A percentile compares a stretch with the other conserved stretches of the same genome.
Conservation (phyloP, 2,329 filamentous ascomycete genomes). For the Dryadomyces quercivorus region DNA sequence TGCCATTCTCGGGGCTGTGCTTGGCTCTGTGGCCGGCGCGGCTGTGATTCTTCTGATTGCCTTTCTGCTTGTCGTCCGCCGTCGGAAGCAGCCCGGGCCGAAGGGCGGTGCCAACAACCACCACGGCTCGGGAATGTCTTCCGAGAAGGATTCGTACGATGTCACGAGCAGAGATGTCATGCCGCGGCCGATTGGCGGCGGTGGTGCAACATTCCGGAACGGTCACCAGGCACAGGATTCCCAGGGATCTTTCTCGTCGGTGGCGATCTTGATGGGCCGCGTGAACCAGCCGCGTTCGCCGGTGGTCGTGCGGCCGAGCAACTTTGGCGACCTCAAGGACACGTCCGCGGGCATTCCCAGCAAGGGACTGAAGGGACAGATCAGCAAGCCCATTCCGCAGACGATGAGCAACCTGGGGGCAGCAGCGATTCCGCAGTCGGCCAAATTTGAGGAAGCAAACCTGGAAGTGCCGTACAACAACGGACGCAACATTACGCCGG, state of each 20-base stretch:
- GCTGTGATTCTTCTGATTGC: slow-evolving; percentile 57
- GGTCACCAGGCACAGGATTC: slow-evolving; percentile 42
- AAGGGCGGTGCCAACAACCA: slow-evolving; percentile 31
- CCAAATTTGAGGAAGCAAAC: slow-evolving; percentile 21
- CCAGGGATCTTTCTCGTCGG: slow-evolving; percentile 46
- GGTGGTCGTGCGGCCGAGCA: slow-evolving; percentile 12
- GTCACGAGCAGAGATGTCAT: slow-evolving; percentile 31
- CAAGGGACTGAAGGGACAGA: slow-evolving; percentile 50
- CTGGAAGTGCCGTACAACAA: not conserved
- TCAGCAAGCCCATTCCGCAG: slow-evolving; percentile 48
- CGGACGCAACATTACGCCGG: slow-evolving; percentile 11
- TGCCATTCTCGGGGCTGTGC: slow-evolving; percentile 64
- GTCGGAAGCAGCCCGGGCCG: slow-evolving; percentile 38
- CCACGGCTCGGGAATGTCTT: slow-evolving; percentile 29
- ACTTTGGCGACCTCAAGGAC: slow-evolving; percentile 43
- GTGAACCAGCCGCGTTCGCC: slow-evolving; percentile 34
- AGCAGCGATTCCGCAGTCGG: slow-evolving; percentile 19
- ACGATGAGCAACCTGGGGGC: slow-evolving; percentile 10
- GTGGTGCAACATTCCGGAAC: slow-evolving; percentile 28
- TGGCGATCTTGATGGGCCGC: slow-evolving; percentile 55
- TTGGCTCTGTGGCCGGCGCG: slow-evolving; percentile 70
- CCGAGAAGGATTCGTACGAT: slow-evolving; percentile 46
- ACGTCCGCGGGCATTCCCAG: slow-evolving; percentile 43
- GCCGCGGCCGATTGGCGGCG: slow-evolving; percentile 18
- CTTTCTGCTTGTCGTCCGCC: slow-evolving; percentile 54